A percentile compares a stretch with the other conserved stretches of the same genome.
phyloP scores from a whole-genome alignment of 305 asterid species.

The Fraxinus baroniana region DNA sequence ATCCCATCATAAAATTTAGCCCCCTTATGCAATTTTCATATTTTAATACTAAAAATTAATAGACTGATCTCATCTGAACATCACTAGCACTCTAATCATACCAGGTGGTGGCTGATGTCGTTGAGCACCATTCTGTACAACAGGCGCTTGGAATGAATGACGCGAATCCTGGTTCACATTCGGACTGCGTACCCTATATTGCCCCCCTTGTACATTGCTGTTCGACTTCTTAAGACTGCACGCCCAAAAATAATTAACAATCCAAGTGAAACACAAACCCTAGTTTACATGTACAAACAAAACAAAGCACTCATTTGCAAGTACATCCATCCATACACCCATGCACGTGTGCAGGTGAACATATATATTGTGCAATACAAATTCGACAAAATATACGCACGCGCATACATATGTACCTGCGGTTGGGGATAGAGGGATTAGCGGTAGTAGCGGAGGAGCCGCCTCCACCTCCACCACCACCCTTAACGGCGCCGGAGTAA shows the following conservation, averaged over 20 bases:
- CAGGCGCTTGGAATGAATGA: constrained; percentile 33
- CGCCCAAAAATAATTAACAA: neutral
- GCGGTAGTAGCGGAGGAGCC: constrained; percentile 40
- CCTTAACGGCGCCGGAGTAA: constrained; percentile 42
- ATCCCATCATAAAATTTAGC: neutral
- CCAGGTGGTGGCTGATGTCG: constrained; percentile 56
- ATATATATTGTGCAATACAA: neutral
- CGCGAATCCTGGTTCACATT: constrained; percentile 39
- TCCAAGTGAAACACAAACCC: constrained; percentile 27
- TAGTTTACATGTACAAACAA: constrained; percentile 20
- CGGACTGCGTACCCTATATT: constrained; percentile 41
- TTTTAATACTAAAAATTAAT: neutral
- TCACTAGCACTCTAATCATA: constrained; percentile 30
- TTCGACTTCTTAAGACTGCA: constrained; percentile 54
- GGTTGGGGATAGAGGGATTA: constrained; percentile 26
- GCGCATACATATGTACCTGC: constrained; percentile 43
- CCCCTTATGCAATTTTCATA: neutral
- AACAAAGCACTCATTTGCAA: constrained; percentile 7
- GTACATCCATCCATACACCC: constrained; percentile 8
- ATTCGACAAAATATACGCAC: constrained; percentile 19
- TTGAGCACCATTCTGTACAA: constrained; percentile 60
- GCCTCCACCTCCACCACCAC: neutral
- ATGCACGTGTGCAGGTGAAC: neutral
- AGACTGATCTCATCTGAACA: neutral
- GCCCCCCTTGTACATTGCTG: constrained; percentile 66